phyloP scores from a whole-genome alignment of 208 protist genomes.

The Acanthamoeba triangularis region DNA sequence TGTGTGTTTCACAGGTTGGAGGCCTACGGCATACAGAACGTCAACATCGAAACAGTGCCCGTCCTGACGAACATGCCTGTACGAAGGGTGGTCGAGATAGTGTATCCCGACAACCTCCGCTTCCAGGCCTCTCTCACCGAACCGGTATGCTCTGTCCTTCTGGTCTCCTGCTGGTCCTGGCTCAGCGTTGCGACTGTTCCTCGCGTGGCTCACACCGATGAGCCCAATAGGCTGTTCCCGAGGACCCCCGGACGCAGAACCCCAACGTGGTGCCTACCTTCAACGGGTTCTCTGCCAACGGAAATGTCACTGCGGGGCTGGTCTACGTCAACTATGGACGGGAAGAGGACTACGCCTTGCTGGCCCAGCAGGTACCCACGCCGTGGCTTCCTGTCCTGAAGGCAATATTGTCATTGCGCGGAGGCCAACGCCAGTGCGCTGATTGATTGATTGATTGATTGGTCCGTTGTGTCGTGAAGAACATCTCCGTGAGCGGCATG shows the following conservation, averaged over 20 bases:
- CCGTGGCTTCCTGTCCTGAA: not conserved
- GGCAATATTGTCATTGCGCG: not conserved
- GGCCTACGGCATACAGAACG: conserved; percentile 17
- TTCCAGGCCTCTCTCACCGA: conserved; percentile 59
- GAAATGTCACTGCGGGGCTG: conserved; percentile 46
- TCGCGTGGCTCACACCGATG: not conserved
- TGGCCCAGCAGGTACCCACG: not conserved
- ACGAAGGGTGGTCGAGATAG: conserved; percentile 61
- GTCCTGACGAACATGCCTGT: conserved; percentile 67
- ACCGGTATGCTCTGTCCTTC: not conserved
- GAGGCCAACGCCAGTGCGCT: no score
- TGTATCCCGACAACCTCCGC: conserved; percentile 60
- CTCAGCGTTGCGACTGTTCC: not conserved
- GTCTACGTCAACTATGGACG: conserved; percentile 82
- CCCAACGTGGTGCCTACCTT: conserved; percentile 75
- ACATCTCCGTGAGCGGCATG: conserved; percentile 48
- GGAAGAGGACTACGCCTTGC: conserved; percentile 72
- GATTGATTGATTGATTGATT: no score
- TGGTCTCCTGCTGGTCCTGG: not conserved
- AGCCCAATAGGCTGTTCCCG: not conserved
- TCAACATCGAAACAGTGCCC: conserved; percentile 51
- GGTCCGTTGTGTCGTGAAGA: not conserved
- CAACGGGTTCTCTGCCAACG: conserved; percentile 58
- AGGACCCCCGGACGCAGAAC: conserved; percentile 38
- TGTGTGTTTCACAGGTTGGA: not conserved